Conservation (phyloP, 352 stramenopile species). For the Pythium phragmitis region DNA sequence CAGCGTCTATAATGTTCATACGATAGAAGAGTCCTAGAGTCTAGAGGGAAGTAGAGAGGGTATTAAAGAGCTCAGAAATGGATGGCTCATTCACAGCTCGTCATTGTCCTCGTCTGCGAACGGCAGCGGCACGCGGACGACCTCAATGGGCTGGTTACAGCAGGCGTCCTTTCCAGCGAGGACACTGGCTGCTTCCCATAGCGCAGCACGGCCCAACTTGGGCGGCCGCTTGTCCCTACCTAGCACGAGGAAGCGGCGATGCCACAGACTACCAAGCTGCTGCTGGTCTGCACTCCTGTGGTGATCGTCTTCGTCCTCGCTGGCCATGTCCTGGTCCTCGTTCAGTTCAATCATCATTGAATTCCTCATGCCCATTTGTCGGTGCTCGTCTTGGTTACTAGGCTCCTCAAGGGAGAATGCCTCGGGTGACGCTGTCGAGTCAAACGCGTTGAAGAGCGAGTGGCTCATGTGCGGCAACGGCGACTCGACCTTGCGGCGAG, state of each 20-base stretch:
- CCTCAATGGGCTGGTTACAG: constrained; percentile 15
- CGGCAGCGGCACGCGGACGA: constrained; percentile 9
- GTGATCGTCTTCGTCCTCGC: constrained; percentile 14
- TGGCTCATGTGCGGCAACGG: constrained; percentile 20
- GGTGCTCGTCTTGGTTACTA: constrained; percentile 23
- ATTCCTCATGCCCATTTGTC: not conserved
- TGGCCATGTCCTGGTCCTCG: constrained; percentile 13
- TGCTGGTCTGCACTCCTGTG: not conserved
- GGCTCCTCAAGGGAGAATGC: constrained; percentile 12
- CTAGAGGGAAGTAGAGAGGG: constrained; percentile 2
- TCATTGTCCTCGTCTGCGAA: constrained; percentile 20
- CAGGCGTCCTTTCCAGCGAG: not conserved
- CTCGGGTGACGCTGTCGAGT: constrained; percentile 29
- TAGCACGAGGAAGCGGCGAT: constrained; percentile 22
- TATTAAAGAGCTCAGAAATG: too few relatives aligned
- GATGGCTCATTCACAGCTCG: not conserved
- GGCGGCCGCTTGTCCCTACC: constrained; percentile 16
- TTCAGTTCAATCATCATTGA: not conserved
- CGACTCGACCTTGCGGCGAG: constrained; percentile 11
- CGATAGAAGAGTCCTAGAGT: constrained; percentile 7
- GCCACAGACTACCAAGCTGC: constrained; percentile 23
- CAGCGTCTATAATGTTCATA: constrained; percentile 18
- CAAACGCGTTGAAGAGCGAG: constrained; percentile 30
- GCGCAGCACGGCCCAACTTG: constrained; percentile 26
- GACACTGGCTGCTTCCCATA: constrained; percentile 18